Evolutionary conservation across 139 green algal genomes (phyloP).

Genomic region (Coelastrella sp.): DNA sequence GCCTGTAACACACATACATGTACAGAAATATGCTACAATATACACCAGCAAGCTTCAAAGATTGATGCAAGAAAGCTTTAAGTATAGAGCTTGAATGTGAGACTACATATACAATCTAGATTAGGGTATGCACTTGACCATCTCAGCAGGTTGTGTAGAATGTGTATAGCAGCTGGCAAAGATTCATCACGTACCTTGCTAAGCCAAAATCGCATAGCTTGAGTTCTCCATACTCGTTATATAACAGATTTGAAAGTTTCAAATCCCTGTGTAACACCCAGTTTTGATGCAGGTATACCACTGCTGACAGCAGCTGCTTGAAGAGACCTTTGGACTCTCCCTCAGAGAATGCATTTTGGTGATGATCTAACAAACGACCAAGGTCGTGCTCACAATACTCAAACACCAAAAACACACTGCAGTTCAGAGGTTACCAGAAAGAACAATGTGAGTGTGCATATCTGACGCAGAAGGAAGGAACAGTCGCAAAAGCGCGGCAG

Average conservation of each 20-base stretch:
- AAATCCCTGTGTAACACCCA: slow-evolving; percentile 84
- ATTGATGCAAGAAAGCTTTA: background rate
- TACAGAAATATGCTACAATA: background rate
- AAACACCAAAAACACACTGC: slow-evolving; percentile 88
- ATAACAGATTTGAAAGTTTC: slow-evolving; percentile 83
- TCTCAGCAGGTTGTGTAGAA: too few species aligned
- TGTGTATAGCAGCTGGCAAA: too few species aligned
- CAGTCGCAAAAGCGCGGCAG: too few species aligned
- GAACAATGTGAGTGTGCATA: too few species aligned
- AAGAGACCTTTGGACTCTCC: slow-evolving; percentile 80
- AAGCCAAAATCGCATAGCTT: slow-evolving; percentile 88
- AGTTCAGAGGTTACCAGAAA: slow-evolving; percentile 1
- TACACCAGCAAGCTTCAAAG: too few species aligned
- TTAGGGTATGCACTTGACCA: too few species aligned
- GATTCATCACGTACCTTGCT: too few species aligned
- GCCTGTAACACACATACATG: slow-evolving; percentile 5
- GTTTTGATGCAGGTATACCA: slow-evolving; percentile 76
- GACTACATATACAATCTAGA: too few species aligned
- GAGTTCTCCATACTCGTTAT: slow-evolving; percentile 66
- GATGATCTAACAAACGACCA: slow-evolving; percentile 75
- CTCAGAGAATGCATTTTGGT: slow-evolving; percentile 1
- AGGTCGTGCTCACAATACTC: slow-evolving; percentile 89
- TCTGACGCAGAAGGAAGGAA: background rate
- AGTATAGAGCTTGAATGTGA: too few species aligned
- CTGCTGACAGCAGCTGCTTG: slow-evolving; percentile 77